Conservation (phyloP, 2,329 filamentous ascomycete species). For the Lasiodiplodia hormozganensis region DNA sequence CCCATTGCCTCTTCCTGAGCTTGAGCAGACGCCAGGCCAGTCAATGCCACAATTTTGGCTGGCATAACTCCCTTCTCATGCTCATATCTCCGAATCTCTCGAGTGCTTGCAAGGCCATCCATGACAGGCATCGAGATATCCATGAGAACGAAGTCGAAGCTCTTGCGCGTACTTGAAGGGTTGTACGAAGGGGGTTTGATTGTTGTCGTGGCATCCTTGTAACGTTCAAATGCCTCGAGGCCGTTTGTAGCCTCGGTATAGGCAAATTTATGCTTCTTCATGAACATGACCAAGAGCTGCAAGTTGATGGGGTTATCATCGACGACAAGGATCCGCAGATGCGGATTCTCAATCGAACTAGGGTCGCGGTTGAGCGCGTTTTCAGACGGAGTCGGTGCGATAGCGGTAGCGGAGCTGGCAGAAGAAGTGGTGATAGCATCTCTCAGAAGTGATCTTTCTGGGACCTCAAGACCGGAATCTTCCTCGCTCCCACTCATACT, state of each 20-base stretch:
- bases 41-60: slow-evolving; percentile 60
- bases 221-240: slow-evolving; percentile 43
- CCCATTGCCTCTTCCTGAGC: slow-evolving; percentile 59
- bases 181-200: background rate
- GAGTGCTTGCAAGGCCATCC: slow-evolving; percentile 59
- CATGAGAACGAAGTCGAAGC: slow-evolving; percentile 48
- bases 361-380: slow-evolving; percentile 4
- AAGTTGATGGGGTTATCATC: slow-evolving; percentile 52
- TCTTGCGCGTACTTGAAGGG: slow-evolving; percentile 28
- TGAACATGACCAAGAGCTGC: slow-evolving; percentile 45
- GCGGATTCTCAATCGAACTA: slow-evolving; percentile 1
- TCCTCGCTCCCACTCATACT: slow-evolving; percentile 25
- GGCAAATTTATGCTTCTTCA: slow-evolving; percentile 44
- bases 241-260: slow-evolving; percentile 46
- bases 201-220: slow-evolving; percentile 34
- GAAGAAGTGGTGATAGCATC: slow-evolving; percentile 12
- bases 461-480: slow-evolving; percentile 14
- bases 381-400: slow-evolving; percentile 1
- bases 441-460: slow-evolving; percentile 19
- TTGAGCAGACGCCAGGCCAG: slow-evolving; percentile 58
- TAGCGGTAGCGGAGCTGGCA: background rate
- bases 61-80: slow-evolving; percentile 49
- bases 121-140: slow-evolving; percentile 66
- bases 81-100: slow-evolving; percentile 57
- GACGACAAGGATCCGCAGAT: slow-evolving; percentile 41